Percentiles rank a stretch among this genome's conserved stretches.
phyloP scores from a whole-genome alignment of 2,329 filamentous ascomycete species.

The Calonectria crousiana region DNA sequence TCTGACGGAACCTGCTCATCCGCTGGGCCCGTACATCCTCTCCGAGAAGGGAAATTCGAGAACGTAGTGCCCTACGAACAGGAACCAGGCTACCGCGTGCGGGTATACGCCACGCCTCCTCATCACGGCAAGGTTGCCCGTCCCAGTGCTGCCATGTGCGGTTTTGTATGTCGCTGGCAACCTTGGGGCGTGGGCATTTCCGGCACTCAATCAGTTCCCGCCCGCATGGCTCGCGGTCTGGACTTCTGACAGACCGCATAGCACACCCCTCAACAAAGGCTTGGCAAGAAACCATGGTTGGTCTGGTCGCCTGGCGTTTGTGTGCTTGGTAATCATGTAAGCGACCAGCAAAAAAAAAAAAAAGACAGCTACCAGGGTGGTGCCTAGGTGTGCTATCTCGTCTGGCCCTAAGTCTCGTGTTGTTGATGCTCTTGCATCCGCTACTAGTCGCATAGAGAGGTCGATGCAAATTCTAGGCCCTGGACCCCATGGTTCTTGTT shows the following conservation, averaged over 20 bases:
- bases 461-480: slow-evolving; percentile 25
- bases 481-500: slow-evolving; percentile 15
- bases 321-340: slow-evolving; percentile 8
- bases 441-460: slow-evolving; percentile 18
- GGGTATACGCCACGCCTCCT: slow-evolving; percentile 18
- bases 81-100: neutral
- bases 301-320: neutral
- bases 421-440: slow-evolving; percentile 15
- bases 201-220: slow-evolving; percentile 4
- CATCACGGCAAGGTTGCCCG: slow-evolving; percentile 8
- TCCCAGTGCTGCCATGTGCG: neutral
- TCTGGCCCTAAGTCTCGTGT: neutral
- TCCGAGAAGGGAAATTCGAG: slow-evolving; percentile 28
- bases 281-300: slow-evolving; percentile 11
- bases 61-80: slow-evolving; percentile 4
- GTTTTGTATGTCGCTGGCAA: neutral
- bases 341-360: neutral
- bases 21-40: neutral
- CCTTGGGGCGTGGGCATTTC: slow-evolving; percentile 6
- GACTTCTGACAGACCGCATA: slow-evolving; percentile 14
- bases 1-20: neutral
- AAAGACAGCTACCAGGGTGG: neutral
- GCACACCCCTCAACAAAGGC: slow-evolving; percentile 6
- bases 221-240: slow-evolving; percentile 1
- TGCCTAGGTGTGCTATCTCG: slow-evolving; percentile 11